Evolutionary conservation across 805 yeast species (phyloP).

Genomic region (Allodekkera sacchari): DNA sequence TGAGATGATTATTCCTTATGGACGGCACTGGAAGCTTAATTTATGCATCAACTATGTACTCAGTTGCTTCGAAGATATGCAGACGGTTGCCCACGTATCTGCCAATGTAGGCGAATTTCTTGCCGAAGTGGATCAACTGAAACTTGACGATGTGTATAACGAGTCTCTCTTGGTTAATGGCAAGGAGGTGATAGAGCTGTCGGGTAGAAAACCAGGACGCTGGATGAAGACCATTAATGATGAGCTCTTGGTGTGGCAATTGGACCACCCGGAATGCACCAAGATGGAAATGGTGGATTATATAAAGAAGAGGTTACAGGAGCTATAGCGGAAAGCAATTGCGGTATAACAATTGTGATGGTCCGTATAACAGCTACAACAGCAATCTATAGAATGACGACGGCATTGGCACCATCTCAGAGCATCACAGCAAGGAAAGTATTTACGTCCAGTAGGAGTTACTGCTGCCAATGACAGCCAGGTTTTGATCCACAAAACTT

Average conservation of each 20-base stretch:
- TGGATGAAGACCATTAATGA: slow-evolving; percentile 64
- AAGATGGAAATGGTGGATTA: slow-evolving; percentile 48
- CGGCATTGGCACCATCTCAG: too few species aligned
- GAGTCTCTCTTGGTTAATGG: slow-evolving; percentile 72
- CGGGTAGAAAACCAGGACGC: slow-evolving; percentile 70
- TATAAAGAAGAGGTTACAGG: slow-evolving; percentile 12
- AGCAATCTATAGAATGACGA: background rate
- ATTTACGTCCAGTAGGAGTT: too few species aligned
- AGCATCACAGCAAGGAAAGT: too few species aligned
- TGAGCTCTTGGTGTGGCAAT: slow-evolving; percentile 61
- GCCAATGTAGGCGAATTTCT: slow-evolving; percentile 27
- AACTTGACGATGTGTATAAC: slow-evolving; percentile 35
- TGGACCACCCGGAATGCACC: slow-evolving; percentile 55
- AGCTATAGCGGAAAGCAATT: background rate
- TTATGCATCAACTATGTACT: slow-evolving; percentile 13
- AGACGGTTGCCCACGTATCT: slow-evolving; percentile 14
- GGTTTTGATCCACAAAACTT: too few species aligned
- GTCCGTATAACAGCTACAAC: too few species aligned
- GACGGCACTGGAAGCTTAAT: slow-evolving; percentile 41
- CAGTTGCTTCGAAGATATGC: slow-evolving; percentile 9
- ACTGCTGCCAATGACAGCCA: too few species aligned
- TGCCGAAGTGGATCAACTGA: slow-evolving; percentile 22
- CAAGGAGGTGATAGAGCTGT: slow-evolving; percentile 44
- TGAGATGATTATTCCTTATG: slow-evolving; percentile 42
- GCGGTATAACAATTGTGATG: too few species aligned